Percentiles rank a stretch among this genome's conserved stretches.
Evolutionary conservation across 768 basidiomycete species (phyloP).

Genomic region (Russula foetens): DNA sequence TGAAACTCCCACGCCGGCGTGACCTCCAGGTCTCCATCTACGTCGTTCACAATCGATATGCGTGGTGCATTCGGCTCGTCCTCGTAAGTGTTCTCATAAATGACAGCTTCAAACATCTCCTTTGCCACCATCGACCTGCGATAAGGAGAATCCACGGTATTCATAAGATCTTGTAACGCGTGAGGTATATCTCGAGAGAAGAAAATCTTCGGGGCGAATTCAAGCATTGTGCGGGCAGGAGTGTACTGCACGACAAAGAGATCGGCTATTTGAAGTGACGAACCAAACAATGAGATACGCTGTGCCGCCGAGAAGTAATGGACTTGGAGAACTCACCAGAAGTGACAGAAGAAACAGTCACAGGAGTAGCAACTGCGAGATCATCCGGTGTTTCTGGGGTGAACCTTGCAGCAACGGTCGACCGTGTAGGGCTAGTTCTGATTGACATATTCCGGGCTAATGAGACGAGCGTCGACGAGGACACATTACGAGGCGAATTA

Average conservation of each 20-base stretch:
- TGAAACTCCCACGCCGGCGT: constrained; percentile 82
- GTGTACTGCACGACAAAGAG: constrained; percentile 13
- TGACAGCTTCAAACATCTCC: constrained; percentile 53
- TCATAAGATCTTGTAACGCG: constrained; percentile 57
- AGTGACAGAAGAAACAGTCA: not conserved
- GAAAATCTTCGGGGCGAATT: constrained; percentile 23
- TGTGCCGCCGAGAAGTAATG: not conserved
- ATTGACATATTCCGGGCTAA: not conserved
- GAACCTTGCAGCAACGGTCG: not conserved
- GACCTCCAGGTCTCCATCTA: constrained; percentile 47
- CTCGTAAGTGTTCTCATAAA: constrained; percentile 51
- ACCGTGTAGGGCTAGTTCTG: not conserved
- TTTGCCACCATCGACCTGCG: constrained; percentile 39
- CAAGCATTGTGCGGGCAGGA: constrained; percentile 14
- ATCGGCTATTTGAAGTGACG: not conserved
- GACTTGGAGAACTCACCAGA: not conserved
- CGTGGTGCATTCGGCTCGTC: constrained; percentile 65
- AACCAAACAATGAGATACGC: not conserved
- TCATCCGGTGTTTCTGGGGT: not conserved
- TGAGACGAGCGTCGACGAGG: not conserved
- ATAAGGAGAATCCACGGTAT: constrained; percentile 36
- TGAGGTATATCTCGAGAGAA: constrained; percentile 50
- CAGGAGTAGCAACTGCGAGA: not conserved
- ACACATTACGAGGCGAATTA: not conserved
- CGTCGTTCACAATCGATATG: constrained; percentile 58